Base-by-base conservation (phyloP, 2,329 filamentous ascomycete genomes). In the Exophiala viscosa region DNA sequence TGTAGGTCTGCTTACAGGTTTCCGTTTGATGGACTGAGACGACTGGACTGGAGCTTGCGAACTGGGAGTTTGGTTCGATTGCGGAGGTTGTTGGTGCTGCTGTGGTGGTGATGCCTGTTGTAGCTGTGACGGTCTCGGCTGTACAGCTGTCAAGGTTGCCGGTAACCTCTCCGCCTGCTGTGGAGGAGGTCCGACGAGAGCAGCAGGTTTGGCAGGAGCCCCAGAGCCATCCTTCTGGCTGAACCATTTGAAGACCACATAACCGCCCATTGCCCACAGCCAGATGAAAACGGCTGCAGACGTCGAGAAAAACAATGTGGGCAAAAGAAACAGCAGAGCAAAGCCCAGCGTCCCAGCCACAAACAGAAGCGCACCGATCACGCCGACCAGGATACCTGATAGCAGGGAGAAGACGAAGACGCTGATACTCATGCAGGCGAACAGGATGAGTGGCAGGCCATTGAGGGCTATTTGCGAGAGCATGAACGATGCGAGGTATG, bases 401-500 rank as follows among this genome's bases (percentile, higher is more conserved):
- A 83, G 70, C 36, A 87, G 65, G 13, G 85, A 80, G 66, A 89
- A 79, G 57, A 84, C 67, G 57, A 85, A 69, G 54, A 84, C 80
- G 35, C 80, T 82, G 36, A 84, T 61, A 50, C 79, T 75, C 73
- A 91, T 90, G 61, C 80, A 72, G 50, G 78, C 58, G 73, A 93
- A 92, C 57, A 90, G 71, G 36, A 84, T 69, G 53, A 91, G 63
- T 1, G 88, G 88, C 11, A 88, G 68, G 52, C 83, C 78, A 11
- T 83, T 83, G 57, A 90, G 76, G 53, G 83, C 67, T 52, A 85
- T 63, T 66, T 91, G 87, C 28, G 79, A 73, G 41, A 80, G 70
- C 52, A 90, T 66, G 67, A 93, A 88, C 53, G 83, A 81, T 50
- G 86, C 83, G 39, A 90, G 72, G 57, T 89, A 73, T 2, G 89